phyloP scores from a whole-genome alignment of 192 early-diverging fungal genomes.

The Dimargaris cristalligena region DNA sequence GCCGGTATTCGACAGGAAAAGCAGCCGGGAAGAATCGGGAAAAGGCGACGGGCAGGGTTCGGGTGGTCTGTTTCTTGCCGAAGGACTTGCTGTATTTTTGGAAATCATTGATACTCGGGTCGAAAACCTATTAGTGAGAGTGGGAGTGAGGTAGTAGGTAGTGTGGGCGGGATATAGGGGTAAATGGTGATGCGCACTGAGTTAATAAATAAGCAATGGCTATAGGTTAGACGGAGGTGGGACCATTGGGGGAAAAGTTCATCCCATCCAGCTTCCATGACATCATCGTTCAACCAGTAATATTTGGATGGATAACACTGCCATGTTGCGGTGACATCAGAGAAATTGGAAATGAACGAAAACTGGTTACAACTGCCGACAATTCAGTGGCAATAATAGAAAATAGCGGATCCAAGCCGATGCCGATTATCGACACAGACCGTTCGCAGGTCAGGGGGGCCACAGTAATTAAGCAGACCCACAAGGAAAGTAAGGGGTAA shows the following conservation, averaged over 20 bases:
- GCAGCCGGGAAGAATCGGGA: background rate
- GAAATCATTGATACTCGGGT: background rate
- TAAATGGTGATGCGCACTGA: background rate
- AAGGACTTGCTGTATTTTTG: background rate
- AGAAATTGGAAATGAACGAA: no score
- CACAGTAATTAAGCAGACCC: conserved; percentile 17
- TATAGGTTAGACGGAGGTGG: background rate
- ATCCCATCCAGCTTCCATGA: background rate
- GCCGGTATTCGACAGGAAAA: background rate
- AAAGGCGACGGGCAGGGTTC: background rate
- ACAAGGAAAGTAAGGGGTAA: no score
- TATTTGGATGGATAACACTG: no score
- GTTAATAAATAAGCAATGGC: background rate
- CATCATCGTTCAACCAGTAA: no score
- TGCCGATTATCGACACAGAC: background rate
- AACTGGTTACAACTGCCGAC: no score
- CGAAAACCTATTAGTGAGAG: background rate
- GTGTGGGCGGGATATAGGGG: background rate
- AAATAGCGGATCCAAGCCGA: no score
- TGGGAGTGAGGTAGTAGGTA: background rate
- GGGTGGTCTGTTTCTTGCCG: background rate
- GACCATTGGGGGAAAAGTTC: background rate
- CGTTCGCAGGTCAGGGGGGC: background rate
- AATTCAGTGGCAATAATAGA: no score
- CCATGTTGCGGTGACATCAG: no score